These are phyloP conservation scores for Ceratorhiza oryzae-sativae DNA, from an alignment of 1,284 basidiomycete genomes.

Conservation along the genomic window DNA sequence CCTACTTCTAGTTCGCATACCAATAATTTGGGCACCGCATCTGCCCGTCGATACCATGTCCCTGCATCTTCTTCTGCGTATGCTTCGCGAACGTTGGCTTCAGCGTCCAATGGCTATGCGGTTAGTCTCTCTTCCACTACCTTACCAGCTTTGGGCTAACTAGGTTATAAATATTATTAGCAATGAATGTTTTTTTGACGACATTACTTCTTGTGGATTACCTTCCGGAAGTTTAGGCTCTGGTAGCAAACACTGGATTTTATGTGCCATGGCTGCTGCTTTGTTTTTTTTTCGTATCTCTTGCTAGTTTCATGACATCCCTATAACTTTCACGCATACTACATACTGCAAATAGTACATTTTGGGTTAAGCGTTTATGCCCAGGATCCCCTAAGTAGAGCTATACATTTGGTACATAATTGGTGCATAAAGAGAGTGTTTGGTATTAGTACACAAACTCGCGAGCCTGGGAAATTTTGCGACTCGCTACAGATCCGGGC, in stretches of 20 bases:
- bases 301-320: conserved; percentile 38
- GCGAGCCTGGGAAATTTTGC: background rate
- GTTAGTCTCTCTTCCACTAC: background rate
- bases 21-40: conserved; percentile 27
- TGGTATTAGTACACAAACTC: background rate
- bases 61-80: conserved; percentile 34
- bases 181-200: conserved; percentile 34
- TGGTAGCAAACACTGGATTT: conserved; percentile 39
- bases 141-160: background rate
- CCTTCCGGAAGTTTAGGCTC: conserved; percentile 31
- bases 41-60: conserved; percentile 38
- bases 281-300: conserved; percentile 30
- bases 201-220: conserved; percentile 39
- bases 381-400: background rate
- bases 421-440: background rate
- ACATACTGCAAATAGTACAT: conserved; percentile 39
- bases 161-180: background rate
- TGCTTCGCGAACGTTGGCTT: conserved; percentile 34
- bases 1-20: conserved; percentile 37
- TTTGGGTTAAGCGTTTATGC: conserved; percentile 1
- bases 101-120: conserved; percentile 38
- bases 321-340: conserved; percentile 30
- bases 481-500: conserved; percentile 4
- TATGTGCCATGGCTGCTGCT: conserved; percentile 32
- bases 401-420: background rate